phyloP scores from a whole-genome alignment of 805 yeast species.

The Kazachstania psychrophila region DNA sequence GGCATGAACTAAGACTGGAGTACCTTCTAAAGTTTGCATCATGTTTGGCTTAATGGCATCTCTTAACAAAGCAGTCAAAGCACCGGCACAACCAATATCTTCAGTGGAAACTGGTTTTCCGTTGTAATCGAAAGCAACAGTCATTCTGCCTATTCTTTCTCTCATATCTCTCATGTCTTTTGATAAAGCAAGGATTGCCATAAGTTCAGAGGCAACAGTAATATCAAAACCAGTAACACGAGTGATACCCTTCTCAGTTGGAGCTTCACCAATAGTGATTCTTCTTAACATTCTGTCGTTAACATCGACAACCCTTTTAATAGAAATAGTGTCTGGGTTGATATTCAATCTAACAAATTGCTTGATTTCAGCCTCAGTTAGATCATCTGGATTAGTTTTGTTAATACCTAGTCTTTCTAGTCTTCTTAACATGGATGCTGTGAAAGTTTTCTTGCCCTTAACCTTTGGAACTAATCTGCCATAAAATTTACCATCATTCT shows the following conservation, averaged over 20 bases:
- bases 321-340: slow-evolving; percentile 82
- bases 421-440: slow-evolving; percentile 70
- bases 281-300: slow-evolving; percentile 88
- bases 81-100: slow-evolving; percentile 93
- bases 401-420: slow-evolving; percentile 71
- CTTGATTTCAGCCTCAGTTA: slow-evolving; percentile 66
- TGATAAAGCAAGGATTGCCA: slow-evolving; percentile 89
- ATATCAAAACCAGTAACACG: slow-evolving; percentile 91
- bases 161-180: slow-evolving; percentile 75
- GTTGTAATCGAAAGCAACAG: slow-evolving; percentile 66
- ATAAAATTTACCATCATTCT: slow-evolving; percentile 65
- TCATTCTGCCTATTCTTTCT: slow-evolving; percentile 78
- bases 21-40: slow-evolving; percentile 96
- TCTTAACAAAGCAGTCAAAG: slow-evolving; percentile 85
- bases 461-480: slow-evolving; percentile 79
- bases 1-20: slow-evolving; percentile 95
- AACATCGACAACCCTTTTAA: slow-evolving; percentile 89
- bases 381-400: slow-evolving; percentile 69
- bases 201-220: slow-evolving; percentile 90
- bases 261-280: slow-evolving; percentile 82
- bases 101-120: slow-evolving; percentile 88
- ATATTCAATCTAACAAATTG: slow-evolving; percentile 78
- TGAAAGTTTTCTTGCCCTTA: slow-evolving; percentile 70
- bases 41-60: slow-evolving; percentile 94
- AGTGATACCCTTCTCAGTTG: slow-evolving; percentile 82